These are phyloP conservation scores for Coemansia biformis DNA, from an alignment of 192 early-diverging fungal genomes.

Conservation along the genomic window DNA sequence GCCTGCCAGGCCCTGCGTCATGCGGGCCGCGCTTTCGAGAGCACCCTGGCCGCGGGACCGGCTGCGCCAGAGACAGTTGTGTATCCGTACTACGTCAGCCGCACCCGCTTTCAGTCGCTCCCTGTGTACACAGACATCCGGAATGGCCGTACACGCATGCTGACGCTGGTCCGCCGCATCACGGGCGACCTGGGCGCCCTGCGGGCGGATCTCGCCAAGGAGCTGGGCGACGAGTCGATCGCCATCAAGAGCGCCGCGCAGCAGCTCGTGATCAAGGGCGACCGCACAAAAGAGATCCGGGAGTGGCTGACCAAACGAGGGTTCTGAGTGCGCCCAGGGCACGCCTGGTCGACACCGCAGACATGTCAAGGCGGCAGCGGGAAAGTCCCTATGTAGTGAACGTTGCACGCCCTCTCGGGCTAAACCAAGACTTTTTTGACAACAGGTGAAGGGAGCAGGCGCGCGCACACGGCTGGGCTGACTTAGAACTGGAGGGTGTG, in stretches of 20 bases:
- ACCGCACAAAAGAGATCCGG: slow-evolving; percentile 45
- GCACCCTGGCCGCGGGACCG: slow-evolving; percentile 16
- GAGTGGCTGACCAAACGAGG: slow-evolving; percentile 56
- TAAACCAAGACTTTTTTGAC: not conserved
- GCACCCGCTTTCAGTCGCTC: slow-evolving; percentile 57
- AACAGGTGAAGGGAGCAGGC: too few species aligned
- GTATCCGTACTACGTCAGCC: slow-evolving; percentile 60
- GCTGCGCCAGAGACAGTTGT: slow-evolving; percentile 2
- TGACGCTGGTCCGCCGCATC: slow-evolving; percentile 66
- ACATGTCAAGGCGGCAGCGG: too few species aligned
- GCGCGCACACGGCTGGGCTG: too few species aligned
- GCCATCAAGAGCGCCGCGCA: slow-evolving; percentile 41
- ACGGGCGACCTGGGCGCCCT: slow-evolving; percentile 60
- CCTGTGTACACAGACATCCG: slow-evolving; percentile 68
- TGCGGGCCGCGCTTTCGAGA: slow-evolving; percentile 20
- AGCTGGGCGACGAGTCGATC: slow-evolving; percentile 20
- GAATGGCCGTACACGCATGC: slow-evolving; percentile 59
- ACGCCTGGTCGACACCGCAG: too few species aligned
- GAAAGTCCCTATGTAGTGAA: too few species aligned
- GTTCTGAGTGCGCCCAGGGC: slow-evolving; percentile 49
- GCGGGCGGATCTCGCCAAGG: slow-evolving; percentile 18
- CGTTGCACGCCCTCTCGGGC: too few species aligned
- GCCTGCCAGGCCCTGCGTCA: not conserved
- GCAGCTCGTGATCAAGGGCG: slow-evolving; percentile 57
- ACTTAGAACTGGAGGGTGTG: slow-evolving; percentile 94